Percentiles rank a stretch among this genome's conserved stretches.
These are phyloP conservation scores for Aspergillus ustus DNA, from an alignment of 2,329 filamentous ascomycete genomes.

Conservation along the genomic window DNA sequence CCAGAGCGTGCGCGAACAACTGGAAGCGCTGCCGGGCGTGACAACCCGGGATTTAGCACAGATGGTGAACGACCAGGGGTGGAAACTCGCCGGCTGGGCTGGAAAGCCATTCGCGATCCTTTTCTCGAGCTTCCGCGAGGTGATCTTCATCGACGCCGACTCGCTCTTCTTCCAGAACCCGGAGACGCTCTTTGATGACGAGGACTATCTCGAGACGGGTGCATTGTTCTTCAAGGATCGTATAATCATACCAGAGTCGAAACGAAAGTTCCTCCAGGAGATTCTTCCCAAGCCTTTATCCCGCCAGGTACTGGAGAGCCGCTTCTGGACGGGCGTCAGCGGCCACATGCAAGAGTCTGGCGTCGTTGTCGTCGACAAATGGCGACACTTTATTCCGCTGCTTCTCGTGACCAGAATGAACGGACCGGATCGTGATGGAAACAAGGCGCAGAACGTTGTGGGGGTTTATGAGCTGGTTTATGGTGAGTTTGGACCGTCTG, in stretches of 20 bases:
- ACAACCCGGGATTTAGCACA: conserved; percentile 50
- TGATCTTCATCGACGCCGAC: conserved; percentile 55
- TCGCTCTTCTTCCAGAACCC: conserved; percentile 51
- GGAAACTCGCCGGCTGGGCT: conserved; percentile 52
- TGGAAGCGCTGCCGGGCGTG: conserved; percentile 50
- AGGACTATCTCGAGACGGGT: conserved; percentile 47
- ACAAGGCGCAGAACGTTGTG: conserved; percentile 39
- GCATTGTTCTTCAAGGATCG: conserved; percentile 55
- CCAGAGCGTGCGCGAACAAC: conserved; percentile 46
- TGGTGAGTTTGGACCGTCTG: conserved; percentile 32
- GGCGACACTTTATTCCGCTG: conserved; percentile 51
- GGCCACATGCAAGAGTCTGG: conserved; percentile 49
- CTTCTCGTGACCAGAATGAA: conserved; percentile 39
- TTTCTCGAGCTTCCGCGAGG: conserved; percentile 53
- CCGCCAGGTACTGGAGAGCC: conserved; percentile 41
- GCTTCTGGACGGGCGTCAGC: conserved; percentile 25
- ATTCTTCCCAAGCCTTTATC: conserved; percentile 51
- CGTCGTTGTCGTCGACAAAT: conserved; percentile 54
- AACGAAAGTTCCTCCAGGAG: conserved; percentile 47
- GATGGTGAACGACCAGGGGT: conserved; percentile 52
- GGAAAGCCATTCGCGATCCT: conserved; percentile 54
- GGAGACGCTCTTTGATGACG: conserved; percentile 48
- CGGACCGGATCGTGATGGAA: conserved; percentile 51
- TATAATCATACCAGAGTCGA: conserved; percentile 45
- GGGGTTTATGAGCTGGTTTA: conserved; percentile 56